Evolutionary conservation across 768 basidiomycete species (phyloP), one percentile per base, ranked within the genome.

Genomic region (Cystobasidium onofrii): DNA sequence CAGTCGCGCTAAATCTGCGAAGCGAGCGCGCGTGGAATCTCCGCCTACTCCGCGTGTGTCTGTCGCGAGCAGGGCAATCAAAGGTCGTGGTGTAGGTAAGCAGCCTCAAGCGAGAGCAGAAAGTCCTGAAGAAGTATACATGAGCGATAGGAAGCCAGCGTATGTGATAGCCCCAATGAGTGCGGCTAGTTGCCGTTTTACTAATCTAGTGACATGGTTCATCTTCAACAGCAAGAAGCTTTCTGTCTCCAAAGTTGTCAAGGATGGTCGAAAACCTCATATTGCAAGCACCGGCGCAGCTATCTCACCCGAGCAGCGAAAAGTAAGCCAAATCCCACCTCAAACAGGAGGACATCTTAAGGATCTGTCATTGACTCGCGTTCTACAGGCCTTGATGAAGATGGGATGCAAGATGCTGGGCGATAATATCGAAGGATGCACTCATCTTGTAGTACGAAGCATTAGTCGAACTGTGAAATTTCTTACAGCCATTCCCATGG

Each of bases 381-480:
- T 57, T n/a, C n/a, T 23, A 23, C 63, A 92, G 91, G 81, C 81
- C 1, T 80, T 94, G 41, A 81, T 80, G 0, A 87, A 86, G 77
- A 80, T 93, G 0, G 92, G 91, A 0, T 88, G 86, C 9, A 87
- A 85, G 75, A 82, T 87, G 73, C 86, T 87, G 13, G 65, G 39
- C 9, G 84, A 84, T 1, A 85, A 86, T 39, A 83, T 88, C 0
- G 78, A 80, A 0, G 87, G 91, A 67, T 91, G 89, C 77, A 95
- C 91, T 0, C 90, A 94, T 81, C 84, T 96, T 15, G 80, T 95
- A 60, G 86, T 87, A 12, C 85, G 85, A 39, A 83, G 84, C 31
- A 83, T 94, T 29, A 86, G 88, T 4, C 86, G 92, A 3, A 95
- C 93, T 0, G 90, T 92, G 79, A 96, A 95, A 80, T 89, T 95